Conservation (phyloP, 2,329 filamentous ascomycete genomes). For the Plectosphaerella cucumerina region DNA sequence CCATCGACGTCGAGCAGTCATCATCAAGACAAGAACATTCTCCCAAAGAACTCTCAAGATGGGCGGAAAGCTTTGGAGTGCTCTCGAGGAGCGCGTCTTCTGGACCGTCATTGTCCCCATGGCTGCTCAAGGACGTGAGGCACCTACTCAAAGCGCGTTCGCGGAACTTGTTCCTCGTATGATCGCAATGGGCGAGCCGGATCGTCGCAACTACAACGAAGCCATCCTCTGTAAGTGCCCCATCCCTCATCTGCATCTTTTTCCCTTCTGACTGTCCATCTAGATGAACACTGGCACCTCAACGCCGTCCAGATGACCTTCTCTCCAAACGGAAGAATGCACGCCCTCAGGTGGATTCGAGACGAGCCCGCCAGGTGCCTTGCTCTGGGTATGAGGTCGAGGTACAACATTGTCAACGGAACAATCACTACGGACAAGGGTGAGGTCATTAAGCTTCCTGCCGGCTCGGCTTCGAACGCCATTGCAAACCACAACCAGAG, state of each 20-base stretch:
- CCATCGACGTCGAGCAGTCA: too few relatives aligned
- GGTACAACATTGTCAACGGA: too few relatives aligned
- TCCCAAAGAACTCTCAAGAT: constrained; percentile 22
- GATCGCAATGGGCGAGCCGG: neutral
- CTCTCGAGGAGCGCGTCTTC: constrained; percentile 42
- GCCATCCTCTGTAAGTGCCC: neutral
- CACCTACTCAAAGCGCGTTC: neutral
- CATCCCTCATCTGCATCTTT: neutral
- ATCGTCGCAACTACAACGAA: neutral
- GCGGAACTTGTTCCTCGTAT: neutral
- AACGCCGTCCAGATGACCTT: neutral
- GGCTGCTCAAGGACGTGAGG: neutral
- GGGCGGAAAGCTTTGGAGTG: constrained; percentile 46
- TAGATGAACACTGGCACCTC: neutral
- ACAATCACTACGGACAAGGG: too few relatives aligned
- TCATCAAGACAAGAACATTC: neutral
- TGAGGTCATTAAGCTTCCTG: too few relatives aligned
- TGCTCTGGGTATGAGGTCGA: too few relatives aligned
- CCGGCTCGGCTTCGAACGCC: too few relatives aligned
- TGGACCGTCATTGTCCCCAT: constrained; percentile 35
- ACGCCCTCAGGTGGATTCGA: neutral
- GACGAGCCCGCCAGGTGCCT: too few relatives aligned
- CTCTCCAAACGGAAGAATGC: neutral
- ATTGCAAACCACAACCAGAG: too few relatives aligned
- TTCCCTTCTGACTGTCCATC: neutral